These are phyloP conservation scores for Raffaelea deltoideospora DNA, from an alignment of 2,329 filamentous ascomycete genomes.

Conservation along the genomic window DNA sequence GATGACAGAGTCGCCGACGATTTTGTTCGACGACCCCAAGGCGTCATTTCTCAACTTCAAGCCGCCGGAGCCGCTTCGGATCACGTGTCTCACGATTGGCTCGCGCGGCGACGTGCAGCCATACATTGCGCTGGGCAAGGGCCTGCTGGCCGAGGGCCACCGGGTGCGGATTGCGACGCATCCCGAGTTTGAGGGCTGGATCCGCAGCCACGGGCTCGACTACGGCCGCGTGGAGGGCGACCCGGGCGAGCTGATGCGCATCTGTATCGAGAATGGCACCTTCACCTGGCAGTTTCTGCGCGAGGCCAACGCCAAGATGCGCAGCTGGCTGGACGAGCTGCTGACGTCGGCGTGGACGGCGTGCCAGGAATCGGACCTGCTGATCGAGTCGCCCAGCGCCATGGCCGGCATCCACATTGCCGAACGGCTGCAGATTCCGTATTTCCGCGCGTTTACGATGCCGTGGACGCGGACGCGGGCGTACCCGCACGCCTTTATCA, in stretches of 20 bases:
- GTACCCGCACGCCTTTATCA: slow-evolving; percentile 92
- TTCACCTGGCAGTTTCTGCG: slow-evolving; percentile 85
- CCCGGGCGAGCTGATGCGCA: slow-evolving; percentile 82
- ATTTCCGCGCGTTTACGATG: slow-evolving; percentile 97
- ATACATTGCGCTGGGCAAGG: slow-evolving; percentile 92
- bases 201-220: slow-evolving; percentile 84
- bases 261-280: slow-evolving; percentile 94
- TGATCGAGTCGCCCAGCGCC: slow-evolving; percentile 90
- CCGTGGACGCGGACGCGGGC: slow-evolving; percentile 93
- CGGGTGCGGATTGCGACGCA: slow-evolving; percentile 81
- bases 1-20: slow-evolving; percentile 48
- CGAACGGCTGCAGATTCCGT: slow-evolving; percentile 81
- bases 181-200: slow-evolving; percentile 75
- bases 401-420: slow-evolving; percentile 98
- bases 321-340: slow-evolving; percentile 87
- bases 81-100: slow-evolving; percentile 92
- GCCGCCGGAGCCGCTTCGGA: slow-evolving; percentile 59
- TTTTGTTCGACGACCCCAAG: slow-evolving; percentile 78
- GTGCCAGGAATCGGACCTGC: slow-evolving; percentile 72
- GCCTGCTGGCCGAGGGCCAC: slow-evolving; percentile 76
- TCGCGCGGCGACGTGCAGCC: slow-evolving; percentile 93
- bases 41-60: slow-evolving; percentile 88
- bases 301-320: slow-evolving; percentile 76
- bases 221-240: slow-evolving; percentile 83
- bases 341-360: slow-evolving; percentile 67